phyloP scores from a whole-genome alignment of 257 asterid species.

The Solanum chaucha region DNA sequence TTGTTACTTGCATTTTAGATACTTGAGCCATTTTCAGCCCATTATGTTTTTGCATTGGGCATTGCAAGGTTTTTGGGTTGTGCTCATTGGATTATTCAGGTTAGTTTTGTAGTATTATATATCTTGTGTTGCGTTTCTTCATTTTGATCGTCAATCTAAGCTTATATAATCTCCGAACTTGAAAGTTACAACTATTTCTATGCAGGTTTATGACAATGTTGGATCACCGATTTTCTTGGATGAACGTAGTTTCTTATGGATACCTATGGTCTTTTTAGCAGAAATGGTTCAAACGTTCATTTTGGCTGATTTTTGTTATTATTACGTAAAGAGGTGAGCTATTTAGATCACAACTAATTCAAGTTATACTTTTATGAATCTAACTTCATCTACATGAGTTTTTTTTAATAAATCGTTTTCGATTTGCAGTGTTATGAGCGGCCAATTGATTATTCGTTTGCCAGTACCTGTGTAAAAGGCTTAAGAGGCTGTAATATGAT shows the following conservation, averaged over 20 bases:
- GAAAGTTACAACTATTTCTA: not conserved
- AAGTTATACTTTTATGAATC: not conserved
- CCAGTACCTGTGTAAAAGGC: constrained; percentile 38
- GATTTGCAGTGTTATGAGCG: constrained; percentile 54
- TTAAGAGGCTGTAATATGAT: not conserved
- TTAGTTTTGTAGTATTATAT: constrained; percentile 14
- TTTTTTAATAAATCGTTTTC: not conserved
- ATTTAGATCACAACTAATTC: not conserved
- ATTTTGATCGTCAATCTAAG: not conserved
- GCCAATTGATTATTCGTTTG: constrained; percentile 47
- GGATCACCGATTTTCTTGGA: constrained; percentile 43
- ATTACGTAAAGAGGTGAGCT: constrained; percentile 65
- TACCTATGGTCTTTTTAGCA: constrained; percentile 50
- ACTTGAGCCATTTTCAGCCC: constrained; percentile 88
- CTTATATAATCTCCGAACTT: not conserved
- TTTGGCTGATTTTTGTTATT: constrained; percentile 86
- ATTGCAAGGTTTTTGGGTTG: constrained; percentile 73
- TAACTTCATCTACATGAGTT: too few species aligned
- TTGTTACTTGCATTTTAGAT: constrained; percentile 25
- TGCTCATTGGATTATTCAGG: constrained; percentile 96
- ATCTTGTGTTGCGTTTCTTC: too few species aligned
- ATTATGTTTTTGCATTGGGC: constrained; percentile 86
- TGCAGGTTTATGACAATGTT: constrained; percentile 55
- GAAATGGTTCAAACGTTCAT: constrained; percentile 80
- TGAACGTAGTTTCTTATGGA: constrained; percentile 65